Evolutionary conservation across 108 stramenopile species (phyloP), one percentile per base, ranked within the genome.

Genomic region (Cyclostephanos tholiformis): DNA sequence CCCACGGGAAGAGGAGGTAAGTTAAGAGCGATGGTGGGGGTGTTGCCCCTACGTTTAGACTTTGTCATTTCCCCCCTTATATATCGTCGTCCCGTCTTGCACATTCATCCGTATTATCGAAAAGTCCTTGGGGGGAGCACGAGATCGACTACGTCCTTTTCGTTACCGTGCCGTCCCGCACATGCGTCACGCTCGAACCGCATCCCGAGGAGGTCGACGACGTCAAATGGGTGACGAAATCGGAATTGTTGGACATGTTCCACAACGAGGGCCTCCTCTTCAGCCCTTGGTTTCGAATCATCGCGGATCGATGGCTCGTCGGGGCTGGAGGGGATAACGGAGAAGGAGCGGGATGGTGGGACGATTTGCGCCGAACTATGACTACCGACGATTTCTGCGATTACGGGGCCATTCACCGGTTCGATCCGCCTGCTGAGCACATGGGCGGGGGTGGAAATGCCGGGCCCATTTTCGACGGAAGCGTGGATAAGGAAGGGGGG

Each of bases 71-170:
- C 41, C 1, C 41, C 1, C 6, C 6, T 41, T 12, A 12, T 41
- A 8, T 9, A 1, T 41, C 41, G 41, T 12, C 41, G n/a, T n/a
- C n/a, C n/a, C n/a, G n/a, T n/a, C n/a, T n/a, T n/a, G n/a, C 41
- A 1, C 4, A 41, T 10, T 41, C 41, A 41, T 41, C 41, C 9
- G 41, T 41, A 8, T 10, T 41, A 32, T 32, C 32, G 32, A 32
- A 32, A 63, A 85, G 88, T 58, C 93, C 93, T 1, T 99, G 99
- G 99, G 98, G 99, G 39, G 99, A 99, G 64, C 98, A 99, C 69
- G 99, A 99, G 79, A 97, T 99, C 65, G 99, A 99, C 79, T 98
- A 98, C 76, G 91, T 99, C 38, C 90, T 99, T 25, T 91, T 98
- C 72, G 80, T 76, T 55, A 77, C 76, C 12, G 79, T 96, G 29